Evolutionary conservation across 2,329 filamentous ascomycete genomes (phyloP), one percentile per base, ranked within the genome.

Genomic region (Thelonectria discophora): DNA sequence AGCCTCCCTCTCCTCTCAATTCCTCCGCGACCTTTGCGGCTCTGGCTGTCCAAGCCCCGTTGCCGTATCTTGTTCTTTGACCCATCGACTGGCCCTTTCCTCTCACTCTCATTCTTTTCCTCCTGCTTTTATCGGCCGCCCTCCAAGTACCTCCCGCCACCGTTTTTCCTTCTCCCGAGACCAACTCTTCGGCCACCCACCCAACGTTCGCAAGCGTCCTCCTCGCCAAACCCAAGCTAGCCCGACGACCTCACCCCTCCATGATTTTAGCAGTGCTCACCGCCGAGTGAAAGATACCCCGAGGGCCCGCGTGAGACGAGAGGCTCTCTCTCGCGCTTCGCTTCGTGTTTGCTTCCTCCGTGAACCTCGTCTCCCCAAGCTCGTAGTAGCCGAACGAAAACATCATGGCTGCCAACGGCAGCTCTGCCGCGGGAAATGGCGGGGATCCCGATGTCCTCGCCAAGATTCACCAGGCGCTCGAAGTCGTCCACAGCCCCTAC

Each of bases 401-500:
- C 40, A 65, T 54, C 69, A 77, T 80, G 78, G 72, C 76, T 62
- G 69, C 75, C 62, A 80, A 78, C 74, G 79, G 77, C 65, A 70
- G 67, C 62, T 64, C 65, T 68, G 58, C 73, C 64, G 72, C 74
- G 57, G 72, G 71, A 60, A 77, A 77, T 69, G 76, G 77, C 65
- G 75, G 76, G 64, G 77, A 74, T 66, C 74, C 77, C 63, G 78
- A 79, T 34, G 75, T 85, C 54, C 82, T 93, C 53, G 80, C 86
- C 52, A 87, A 86, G 74, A 95, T 98, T 67, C 87, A 93, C 73
- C 86, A 91, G 72, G 95, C 95, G 42, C 88, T 99, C 69, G 88
- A 95, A 70, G 86, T 96, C 69, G 92, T 97, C 63, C 94, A 98
- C 80, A 90, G 87, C 73, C 87, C 94, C 11, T 85, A 88, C 63